A percentile compares a stretch with the other conserved stretches of the same genome.
Evolutionary conservation across 306 rosid species (phyloP).

Genomic region (Chamaecrista fasciculata): DNA sequence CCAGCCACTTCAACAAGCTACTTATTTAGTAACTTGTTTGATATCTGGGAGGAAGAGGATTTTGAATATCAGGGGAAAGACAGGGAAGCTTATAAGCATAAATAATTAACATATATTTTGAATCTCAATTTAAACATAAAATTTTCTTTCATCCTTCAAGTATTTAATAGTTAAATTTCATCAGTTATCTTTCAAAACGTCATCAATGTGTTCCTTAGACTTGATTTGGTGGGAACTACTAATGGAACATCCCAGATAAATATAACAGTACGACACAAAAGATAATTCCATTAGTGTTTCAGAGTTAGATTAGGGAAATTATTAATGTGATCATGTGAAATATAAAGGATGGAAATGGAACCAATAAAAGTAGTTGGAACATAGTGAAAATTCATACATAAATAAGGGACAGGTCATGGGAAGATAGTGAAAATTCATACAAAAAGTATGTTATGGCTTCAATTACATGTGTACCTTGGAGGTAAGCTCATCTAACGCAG

Average conservation of each 20-base stretch:
- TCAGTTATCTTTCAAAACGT: neutral
- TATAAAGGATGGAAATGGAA: neutral
- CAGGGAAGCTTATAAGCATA: neutral
- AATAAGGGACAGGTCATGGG: neutral
- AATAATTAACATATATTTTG: neutral
- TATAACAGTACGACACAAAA: neutral
- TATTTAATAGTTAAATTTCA: neutral
- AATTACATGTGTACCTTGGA: slow-evolving; percentile 56
- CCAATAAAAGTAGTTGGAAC: neutral
- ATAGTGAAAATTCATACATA: neutral
- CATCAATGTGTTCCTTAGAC: neutral
- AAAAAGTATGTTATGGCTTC: neutral
- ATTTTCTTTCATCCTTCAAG: neutral
- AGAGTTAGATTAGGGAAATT: neutral
- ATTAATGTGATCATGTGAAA: neutral
- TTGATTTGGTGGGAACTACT: neutral
- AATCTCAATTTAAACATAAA: neutral
- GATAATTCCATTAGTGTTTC: neutral
- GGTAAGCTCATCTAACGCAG: slow-evolving; percentile 92
- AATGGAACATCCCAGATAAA: neutral
- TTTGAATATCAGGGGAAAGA: slow-evolving; percentile 9
- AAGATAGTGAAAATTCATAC: neutral
- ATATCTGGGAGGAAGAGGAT: slow-evolving; percentile 1
- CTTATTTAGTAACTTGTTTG: slow-evolving; percentile 4
- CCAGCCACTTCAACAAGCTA: slow-evolving; percentile 9